Percentiles rank a stretch among this genome's conserved stretches.
Conservation (phyloP, 805 yeast species). For the Ogataea paradorogensis region DNA sequence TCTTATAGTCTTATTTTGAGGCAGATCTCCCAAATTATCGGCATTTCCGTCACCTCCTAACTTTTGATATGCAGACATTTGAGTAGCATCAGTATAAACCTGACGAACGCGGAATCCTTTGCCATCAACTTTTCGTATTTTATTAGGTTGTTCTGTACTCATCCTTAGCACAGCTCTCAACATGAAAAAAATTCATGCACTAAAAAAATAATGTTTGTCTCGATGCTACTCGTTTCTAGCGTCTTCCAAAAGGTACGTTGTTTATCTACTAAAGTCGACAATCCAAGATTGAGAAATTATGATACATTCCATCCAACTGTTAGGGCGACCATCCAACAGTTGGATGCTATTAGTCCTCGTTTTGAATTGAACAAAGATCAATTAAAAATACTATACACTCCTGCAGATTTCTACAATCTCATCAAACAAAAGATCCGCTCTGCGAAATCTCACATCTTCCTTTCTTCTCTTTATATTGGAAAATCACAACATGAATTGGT, state of each 20-base stretch:
- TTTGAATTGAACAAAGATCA: conserved; percentile 56
- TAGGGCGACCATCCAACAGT: conserved; percentile 38
- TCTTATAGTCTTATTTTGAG: conserved; percentile 33
- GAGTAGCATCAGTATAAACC: conserved; percentile 43
- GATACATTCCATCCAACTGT: conserved; percentile 28
- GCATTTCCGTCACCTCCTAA: conserved; percentile 34
- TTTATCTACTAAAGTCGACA: conserved; percentile 29
- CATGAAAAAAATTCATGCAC: conserved; percentile 4
- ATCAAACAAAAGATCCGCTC: conserved; percentile 58
- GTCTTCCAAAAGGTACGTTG: conserved; percentile 17
- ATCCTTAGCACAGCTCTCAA: not conserved
- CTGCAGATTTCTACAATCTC: conserved; percentile 66
- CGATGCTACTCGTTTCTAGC: conserved; percentile 8
- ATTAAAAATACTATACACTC: conserved; percentile 61
- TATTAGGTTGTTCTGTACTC: conserved; percentile 14
- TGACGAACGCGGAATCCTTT: conserved; percentile 47
- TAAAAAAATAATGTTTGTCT: not conserved
- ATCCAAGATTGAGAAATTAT: conserved; percentile 23
- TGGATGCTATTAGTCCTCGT: conserved; percentile 65
- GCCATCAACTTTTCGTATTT: conserved; percentile 34
- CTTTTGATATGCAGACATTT: conserved; percentile 39
- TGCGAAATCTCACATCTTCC: conserved; percentile 68
- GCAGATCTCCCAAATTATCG: conserved; percentile 13
- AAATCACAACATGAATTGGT: conserved; percentile 75
- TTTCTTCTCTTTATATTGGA: conserved; percentile 86